Evolutionary conservation across 2,329 filamentous ascomycete species (phyloP), one percentile per base, ranked within the genome.

Genomic region (Colletotrichum phormii): DNA sequence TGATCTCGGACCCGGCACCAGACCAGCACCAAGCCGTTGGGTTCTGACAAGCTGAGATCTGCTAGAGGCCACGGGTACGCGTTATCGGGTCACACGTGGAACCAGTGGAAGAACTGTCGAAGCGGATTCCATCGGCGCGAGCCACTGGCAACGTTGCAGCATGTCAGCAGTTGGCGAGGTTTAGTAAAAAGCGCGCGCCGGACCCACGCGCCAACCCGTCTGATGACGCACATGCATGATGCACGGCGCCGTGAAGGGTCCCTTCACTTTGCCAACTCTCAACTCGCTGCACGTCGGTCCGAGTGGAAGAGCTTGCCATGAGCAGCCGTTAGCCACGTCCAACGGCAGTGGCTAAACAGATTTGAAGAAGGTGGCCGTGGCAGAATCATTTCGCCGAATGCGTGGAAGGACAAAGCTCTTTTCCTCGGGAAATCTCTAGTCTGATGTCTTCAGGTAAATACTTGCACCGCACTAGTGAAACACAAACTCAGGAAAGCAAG

Each of bases 181-280:
- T 49, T 24, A 24, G 15, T 18, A 22, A 29, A n/a, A 33, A 37
- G 64, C 65, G 58, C 42, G 18, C 42, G 18, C 31, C 49, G 11
- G 69, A 63, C 58, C 24, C 24, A 58, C 51, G 58, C 64, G 49
- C 51, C 22, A 53, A 11, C 64, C 31, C 58, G 37, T 59, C 53
- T 6, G 59, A 60, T 72, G 58, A 72, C 31, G 53, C 65, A 69
- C 53, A 12, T 64, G 70, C 42, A 69, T 64, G 31, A 61, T 69
- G 64, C 65, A 72, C 13, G 54, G 33, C 59, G 65, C 65, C 59
- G 70, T 3, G 65, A 69, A 69, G 33, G 59, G 59, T 29, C 5
- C 31, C 24, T 13, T 57, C 26, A 11, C 29, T 12, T 51, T 46
- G 65, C 37, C 24, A 24, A 55, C 58, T 54, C 15, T 42, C 42